Evolutionary conservation across 805 yeast genomes (phyloP).

Genomic region (Wickerhamiella parazyma): DNA sequence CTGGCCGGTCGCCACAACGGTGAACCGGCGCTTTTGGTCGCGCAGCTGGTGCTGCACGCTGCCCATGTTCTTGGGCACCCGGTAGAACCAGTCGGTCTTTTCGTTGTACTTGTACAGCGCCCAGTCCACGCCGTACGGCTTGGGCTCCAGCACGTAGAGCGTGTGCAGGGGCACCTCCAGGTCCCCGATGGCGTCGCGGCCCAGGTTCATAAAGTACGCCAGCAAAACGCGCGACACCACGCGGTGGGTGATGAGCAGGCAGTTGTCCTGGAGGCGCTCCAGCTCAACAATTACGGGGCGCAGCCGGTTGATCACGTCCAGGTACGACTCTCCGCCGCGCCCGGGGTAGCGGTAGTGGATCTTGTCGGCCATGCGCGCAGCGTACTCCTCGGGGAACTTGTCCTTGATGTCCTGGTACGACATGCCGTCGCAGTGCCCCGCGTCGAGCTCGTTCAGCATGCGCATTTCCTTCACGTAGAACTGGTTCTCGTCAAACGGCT

Average conservation of each 20-base stretch:
- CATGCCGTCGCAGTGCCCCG: slow-evolving; percentile 86
- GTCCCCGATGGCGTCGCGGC: slow-evolving; percentile 67
- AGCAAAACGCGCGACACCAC: slow-evolving; percentile 79
- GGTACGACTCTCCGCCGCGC: slow-evolving; percentile 89
- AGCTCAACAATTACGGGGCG: slow-evolving; percentile 85
- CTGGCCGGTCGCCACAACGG: slow-evolving; percentile 20
- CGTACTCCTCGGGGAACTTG: slow-evolving; percentile 63
- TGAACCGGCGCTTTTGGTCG: slow-evolving; percentile 20
- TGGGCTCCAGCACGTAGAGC: slow-evolving; percentile 76
- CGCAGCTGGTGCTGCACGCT: slow-evolving; percentile 17
- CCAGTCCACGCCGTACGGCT: slow-evolving; percentile 95
- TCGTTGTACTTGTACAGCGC: slow-evolving; percentile 79
- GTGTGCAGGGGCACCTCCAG: slow-evolving; percentile 90
- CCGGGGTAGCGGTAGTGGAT: slow-evolving; percentile 89
- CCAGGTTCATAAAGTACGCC: slow-evolving; percentile 77
- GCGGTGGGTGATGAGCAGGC: slow-evolving; percentile 71
- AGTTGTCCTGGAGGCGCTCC: slow-evolving; percentile 81
- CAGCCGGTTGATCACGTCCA: slow-evolving; percentile 83
- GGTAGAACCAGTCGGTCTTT: slow-evolving; percentile 56
- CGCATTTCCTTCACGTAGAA: slow-evolving; percentile 78
- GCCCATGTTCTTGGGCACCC: slow-evolving; percentile 33
- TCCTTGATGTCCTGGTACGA: slow-evolving; percentile 76
- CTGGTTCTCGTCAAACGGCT: slow-evolving; percentile 55
- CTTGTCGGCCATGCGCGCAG: slow-evolving; percentile 61
- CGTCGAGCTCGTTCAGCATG: slow-evolving; percentile 86